phyloP scores from a whole-genome alignment of 805 yeast genomes.

The Saccharomycopsis capsularis region DNA sequence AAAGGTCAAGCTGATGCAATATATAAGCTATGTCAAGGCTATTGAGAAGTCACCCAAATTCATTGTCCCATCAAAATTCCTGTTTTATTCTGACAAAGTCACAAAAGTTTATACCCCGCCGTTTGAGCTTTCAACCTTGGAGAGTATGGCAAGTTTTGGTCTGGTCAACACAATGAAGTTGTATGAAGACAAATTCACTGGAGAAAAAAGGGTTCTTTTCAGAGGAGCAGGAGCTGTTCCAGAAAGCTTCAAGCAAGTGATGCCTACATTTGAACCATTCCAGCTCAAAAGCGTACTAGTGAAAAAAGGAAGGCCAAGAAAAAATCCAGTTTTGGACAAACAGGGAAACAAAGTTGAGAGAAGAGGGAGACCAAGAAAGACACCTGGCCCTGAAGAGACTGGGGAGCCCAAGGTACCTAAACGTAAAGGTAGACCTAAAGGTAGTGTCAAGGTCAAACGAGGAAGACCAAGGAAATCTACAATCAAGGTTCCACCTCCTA shows the following conservation, averaged over 20 bases:
- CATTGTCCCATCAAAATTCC: not conserved
- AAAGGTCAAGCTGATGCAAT: slow-evolving; percentile 2
- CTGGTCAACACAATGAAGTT: not conserved
- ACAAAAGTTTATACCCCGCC: not conserved
- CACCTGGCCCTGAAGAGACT: too few relatives aligned
- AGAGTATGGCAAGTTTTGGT: not conserved
- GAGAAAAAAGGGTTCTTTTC: not conserved
- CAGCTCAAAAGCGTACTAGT: too few relatives aligned
- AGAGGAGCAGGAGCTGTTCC: not conserved
- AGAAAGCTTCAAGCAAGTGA: too few relatives aligned
- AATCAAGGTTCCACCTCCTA: not conserved
- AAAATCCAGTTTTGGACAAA: too few relatives aligned
- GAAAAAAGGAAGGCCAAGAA: not conserved
- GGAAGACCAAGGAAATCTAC: not conserved
- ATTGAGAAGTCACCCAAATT: not conserved
- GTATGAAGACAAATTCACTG: not conserved
- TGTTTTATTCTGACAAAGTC: slow-evolving; percentile 8
- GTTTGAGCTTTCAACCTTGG: not conserved
- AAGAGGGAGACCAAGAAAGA: slow-evolving; percentile 8
- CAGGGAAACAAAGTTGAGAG: too few relatives aligned
- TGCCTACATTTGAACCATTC: too few relatives aligned
- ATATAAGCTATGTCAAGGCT: not conserved
- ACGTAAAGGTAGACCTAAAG: not conserved
- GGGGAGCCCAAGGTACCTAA: not conserved
- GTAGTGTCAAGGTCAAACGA: not conserved